These are phyloP conservation scores for Austropuccinia psidii DNA, from an alignment of 1,284 basidiomycete species.

Conservation along the genomic window DNA sequence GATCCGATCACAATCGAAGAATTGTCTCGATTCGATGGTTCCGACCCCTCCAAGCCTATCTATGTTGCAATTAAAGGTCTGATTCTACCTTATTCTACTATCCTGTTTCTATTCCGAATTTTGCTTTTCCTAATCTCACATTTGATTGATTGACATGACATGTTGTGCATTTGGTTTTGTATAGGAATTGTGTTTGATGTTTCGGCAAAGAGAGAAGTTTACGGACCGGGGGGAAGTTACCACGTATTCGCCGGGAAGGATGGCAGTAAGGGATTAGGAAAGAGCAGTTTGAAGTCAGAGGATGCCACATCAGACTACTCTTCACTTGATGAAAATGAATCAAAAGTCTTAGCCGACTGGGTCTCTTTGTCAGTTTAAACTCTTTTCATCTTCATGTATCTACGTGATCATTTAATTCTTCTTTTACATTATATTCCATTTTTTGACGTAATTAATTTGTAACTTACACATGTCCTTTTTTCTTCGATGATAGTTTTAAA, in stretches of 20 bases:
- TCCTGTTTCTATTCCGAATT: background rate
- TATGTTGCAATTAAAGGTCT: conserved; percentile 81
- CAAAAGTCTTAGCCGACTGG: conserved; percentile 86
- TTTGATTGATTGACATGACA: conserved; percentile 38
- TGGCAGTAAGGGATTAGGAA: conserved; percentile 49
- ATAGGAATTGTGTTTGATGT: conserved; percentile 77
- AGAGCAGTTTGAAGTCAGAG: conserved; percentile 74
- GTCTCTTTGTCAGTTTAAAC: conserved; percentile 48
- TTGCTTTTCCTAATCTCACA: conserved; percentile 25
- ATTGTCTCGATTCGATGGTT: conserved; percentile 64
- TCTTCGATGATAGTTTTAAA: conserved; percentile 37
- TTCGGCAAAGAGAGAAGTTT: conserved; percentile 64
- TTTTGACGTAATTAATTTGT: background rate
- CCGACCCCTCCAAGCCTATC: conserved; percentile 60
- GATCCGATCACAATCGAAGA: conserved; percentile 64
- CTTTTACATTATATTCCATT: conserved; percentile 9
- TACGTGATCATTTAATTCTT: background rate
- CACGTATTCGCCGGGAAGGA: conserved; percentile 55
- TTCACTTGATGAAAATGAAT: conserved; percentile 62
- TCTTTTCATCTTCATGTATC: background rate
- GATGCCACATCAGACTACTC: conserved; percentile 86
- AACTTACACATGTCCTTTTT: background rate
- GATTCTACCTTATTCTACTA: conserved; percentile 37
- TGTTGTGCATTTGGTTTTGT: conserved; percentile 31
- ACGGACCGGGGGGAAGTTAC: conserved; percentile 64